Base-by-base conservation (phyloP, 2,329 filamentous ascomycete species). In the Colletotrichum tamarilloi region DNA sequence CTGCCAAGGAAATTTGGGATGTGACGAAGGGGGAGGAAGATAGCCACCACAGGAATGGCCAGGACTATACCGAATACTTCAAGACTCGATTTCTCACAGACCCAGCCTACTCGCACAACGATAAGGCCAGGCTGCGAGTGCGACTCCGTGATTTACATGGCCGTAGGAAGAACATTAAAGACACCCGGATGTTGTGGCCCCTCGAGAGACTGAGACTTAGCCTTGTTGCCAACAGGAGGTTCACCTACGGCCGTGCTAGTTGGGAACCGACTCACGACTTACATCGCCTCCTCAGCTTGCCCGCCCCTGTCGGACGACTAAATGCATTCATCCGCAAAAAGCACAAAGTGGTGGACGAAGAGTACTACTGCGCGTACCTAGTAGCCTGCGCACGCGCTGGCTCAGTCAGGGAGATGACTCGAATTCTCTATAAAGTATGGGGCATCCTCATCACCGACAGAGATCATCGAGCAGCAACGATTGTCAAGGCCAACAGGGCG, bases 41-140 rank as follows among this genome's bases (percentile, higher is more conserved):
- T 62, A 78, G 77, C 68, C 58, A 75, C 1, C 79, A 78, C 72
- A 80, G 84, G 30, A 80, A 79, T 1, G 77, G 80, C 2, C 75
- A 77, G 24, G 79, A 81, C 3, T 87, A 85, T 79, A 74, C 77
- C 55, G 88, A 89, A 73, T 89, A 85, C 74, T 76, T 88, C 74
- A 84, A 84, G 72, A 84, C 86, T 4, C 83, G 86, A 1, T 89
- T 86, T 76, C 76, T 87, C 59, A 83, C 84, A 0, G 83, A 87
- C 24, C 81, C 84, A 0, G 64, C 85, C 0, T 89, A 88, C 77
- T 83, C 84, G 35, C 84, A 87, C 62, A 84, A 84, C 49, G 84
- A 88, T 69, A 82, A 84, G 59, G 74, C 79, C 0, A 79, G 82
- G 3, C 80, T 86, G 30, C 82, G 83, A 24, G 76, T 86, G 46